Evolutionary conservation across 805 yeast species (phyloP).

Genomic region (Crinitomyces ghanaensis): DNA sequence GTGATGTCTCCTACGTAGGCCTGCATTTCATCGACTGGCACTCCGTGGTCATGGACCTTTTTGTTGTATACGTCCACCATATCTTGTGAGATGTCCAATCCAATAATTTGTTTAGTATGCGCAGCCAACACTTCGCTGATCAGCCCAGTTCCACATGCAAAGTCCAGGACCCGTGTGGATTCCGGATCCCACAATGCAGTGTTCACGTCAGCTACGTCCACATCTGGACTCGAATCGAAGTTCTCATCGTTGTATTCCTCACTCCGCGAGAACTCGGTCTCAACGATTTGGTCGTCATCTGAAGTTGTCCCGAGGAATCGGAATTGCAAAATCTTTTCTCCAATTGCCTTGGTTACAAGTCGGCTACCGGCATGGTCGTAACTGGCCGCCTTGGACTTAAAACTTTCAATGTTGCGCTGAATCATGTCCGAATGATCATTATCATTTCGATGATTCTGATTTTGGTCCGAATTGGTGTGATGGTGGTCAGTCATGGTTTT

Average conservation of each 20-base stretch:
- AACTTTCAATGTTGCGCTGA: slow-evolving; percentile 3
- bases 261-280: slow-evolving; percentile 1
- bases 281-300: no score
- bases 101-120: slow-evolving; percentile 13
- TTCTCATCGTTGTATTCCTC: not conserved
- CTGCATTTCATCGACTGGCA: slow-evolving; percentile 12
- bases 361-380: slow-evolving; percentile 8
- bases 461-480: no score
- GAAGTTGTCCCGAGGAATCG: slow-evolving; percentile 2
- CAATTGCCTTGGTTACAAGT: slow-evolving; percentile 3
- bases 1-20: slow-evolving; percentile 13
- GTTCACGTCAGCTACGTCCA: slow-evolving; percentile 2
- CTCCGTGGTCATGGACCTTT: slow-evolving; percentile 15
- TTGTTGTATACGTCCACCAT: slow-evolving; percentile 16
- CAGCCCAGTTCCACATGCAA: slow-evolving; percentile 20
- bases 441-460: no score
- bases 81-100: slow-evolving; percentile 17
- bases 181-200: slow-evolving; percentile 9
- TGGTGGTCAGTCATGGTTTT: no score
- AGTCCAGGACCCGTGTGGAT: slow-evolving; percentile 17
- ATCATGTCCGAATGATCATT: no score
- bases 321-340: slow-evolving; percentile 4
- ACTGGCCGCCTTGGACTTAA: slow-evolving; percentile 6
- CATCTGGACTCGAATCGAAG: no score
- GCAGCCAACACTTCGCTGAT: slow-evolving; percentile 15